These are phyloP conservation scores for Elaeis oleifera DNA, from an alignment of 202 grass and related monocot genomes.

Conservation along the genomic window DNA sequence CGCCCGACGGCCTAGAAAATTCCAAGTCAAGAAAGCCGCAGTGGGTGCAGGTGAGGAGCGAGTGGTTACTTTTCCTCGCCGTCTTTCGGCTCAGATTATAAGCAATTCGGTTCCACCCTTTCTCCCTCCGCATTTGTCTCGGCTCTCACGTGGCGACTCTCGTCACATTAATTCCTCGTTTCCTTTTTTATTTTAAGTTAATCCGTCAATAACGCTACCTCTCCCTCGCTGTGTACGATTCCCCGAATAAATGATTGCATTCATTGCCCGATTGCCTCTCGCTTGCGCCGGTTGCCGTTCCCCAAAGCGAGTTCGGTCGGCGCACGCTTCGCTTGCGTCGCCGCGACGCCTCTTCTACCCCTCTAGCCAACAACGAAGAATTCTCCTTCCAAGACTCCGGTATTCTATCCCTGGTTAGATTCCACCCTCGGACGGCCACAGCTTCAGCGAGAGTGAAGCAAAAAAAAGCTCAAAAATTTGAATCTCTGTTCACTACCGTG, in stretches of 20 bases:
- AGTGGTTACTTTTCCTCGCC: not conserved
- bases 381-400: not conserved
- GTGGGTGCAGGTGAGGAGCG: too few species aligned
- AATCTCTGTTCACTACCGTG: too few species aligned
- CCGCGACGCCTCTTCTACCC: not conserved
- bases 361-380: not conserved
- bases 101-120: not conserved
- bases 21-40: too few species aligned
- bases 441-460: too few species aligned
- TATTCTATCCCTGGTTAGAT: too few species aligned
- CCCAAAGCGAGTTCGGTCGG: not conserved
- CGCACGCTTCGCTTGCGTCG: not conserved
- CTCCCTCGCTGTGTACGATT: not conserved
- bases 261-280: not conserved
- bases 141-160: conserved; percentile 2
- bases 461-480: too few species aligned
- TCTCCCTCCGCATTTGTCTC: conserved; percentile 5
- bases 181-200: conserved; percentile 1
- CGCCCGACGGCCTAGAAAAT: too few species aligned
- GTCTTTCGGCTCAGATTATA: not conserved
- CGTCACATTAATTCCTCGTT: conserved; percentile 2
- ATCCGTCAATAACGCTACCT: not conserved
- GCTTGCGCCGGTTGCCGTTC: not conserved
- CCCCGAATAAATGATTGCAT: conserved; percentile 8
- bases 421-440: too few species aligned